Conservation (phyloP, 169 alveolate species). For the Pseudocohnilembus persalinus region DNA sequence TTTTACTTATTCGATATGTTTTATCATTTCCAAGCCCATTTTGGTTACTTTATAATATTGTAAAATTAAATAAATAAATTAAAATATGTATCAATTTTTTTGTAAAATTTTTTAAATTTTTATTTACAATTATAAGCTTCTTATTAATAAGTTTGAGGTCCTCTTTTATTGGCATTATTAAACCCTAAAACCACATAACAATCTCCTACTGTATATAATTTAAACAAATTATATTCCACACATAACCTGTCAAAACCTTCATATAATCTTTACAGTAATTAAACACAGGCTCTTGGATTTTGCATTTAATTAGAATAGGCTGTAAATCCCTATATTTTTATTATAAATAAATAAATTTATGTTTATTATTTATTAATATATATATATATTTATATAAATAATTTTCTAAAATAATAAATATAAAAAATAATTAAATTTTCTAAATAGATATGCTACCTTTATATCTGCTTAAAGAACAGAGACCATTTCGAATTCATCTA, state of each 20-base stretch:
- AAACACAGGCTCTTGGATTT: slow-evolving; percentile 75
- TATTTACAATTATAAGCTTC: slow-evolving; percentile 30
- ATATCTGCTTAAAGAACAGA: slow-evolving; percentile 83
- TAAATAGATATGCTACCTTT: too few species aligned
- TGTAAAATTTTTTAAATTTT: slow-evolving; percentile 15
- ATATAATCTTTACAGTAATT: slow-evolving; percentile 66
- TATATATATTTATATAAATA: too few species aligned
- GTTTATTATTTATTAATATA: too few species aligned
- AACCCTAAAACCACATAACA: slow-evolving; percentile 83
- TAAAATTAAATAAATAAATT: slow-evolving; percentile 7
- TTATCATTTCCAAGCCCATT: slow-evolving; percentile 82
- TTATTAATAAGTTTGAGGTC: slow-evolving; percentile 49
- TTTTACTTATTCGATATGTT: slow-evolving; percentile 69
- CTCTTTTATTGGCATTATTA: slow-evolving; percentile 52
- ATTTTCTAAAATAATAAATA: too few species aligned
- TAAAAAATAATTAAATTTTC: too few species aligned
- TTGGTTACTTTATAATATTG: slow-evolving; percentile 47
- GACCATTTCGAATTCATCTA: slow-evolving; percentile 77
- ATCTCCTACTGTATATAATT: slow-evolving; percentile 86
- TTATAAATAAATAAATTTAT: too few species aligned
- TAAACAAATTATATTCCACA: slow-evolving; percentile 72
- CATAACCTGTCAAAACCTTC: slow-evolving; percentile 77
- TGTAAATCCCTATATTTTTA: slow-evolving; percentile 52
- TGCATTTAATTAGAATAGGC: slow-evolving; percentile 61
- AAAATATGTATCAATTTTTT: background rate